Evolutionary conservation across 2,329 filamentous ascomycete genomes (phyloP).

Genomic region (Alternaria brassicicola): DNA sequence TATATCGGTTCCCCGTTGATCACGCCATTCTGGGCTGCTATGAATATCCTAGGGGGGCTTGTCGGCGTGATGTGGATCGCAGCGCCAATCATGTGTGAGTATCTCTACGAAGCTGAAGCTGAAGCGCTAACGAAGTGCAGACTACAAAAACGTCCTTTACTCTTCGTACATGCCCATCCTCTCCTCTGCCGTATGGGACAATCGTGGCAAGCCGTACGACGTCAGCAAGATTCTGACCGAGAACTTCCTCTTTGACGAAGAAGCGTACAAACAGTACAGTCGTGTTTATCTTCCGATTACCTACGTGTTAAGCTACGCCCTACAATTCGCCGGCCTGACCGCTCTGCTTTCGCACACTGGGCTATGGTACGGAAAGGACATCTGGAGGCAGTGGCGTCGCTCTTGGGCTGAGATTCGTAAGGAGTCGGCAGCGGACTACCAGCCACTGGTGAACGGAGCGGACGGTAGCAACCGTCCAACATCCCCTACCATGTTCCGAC

Average conservation of each 20-base stretch:
- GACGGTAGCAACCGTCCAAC: conserved; percentile 44
- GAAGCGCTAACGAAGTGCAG: conserved; percentile 32
- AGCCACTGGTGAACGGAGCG: conserved; percentile 36
- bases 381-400: conserved; percentile 75
- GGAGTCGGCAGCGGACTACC: conserved; percentile 38
- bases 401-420: conserved; percentile 68
- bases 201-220: conserved; percentile 78
- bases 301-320: conserved; percentile 83
- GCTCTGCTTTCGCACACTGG: conserved; percentile 80
- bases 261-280: conserved; percentile 80
- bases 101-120: not conserved
- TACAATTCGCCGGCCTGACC: conserved; percentile 83
- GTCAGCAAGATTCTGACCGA: conserved; percentile 78
- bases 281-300: conserved; percentile 85
- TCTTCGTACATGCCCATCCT: conserved; percentile 87
- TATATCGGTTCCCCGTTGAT: conserved; percentile 84
- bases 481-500: conserved; percentile 26
- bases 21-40: conserved; percentile 84
- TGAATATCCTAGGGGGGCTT: conserved; percentile 82
- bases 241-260: conserved; percentile 77
- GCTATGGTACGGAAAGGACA: conserved; percentile 85
- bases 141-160: conserved; percentile 80
- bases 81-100: conserved; percentile 72
- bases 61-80: conserved; percentile 85
- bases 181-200: conserved; percentile 84